phyloP scores from a whole-genome alignment of 768 basidiomycete species.

The Lactarius sp. region DNA sequence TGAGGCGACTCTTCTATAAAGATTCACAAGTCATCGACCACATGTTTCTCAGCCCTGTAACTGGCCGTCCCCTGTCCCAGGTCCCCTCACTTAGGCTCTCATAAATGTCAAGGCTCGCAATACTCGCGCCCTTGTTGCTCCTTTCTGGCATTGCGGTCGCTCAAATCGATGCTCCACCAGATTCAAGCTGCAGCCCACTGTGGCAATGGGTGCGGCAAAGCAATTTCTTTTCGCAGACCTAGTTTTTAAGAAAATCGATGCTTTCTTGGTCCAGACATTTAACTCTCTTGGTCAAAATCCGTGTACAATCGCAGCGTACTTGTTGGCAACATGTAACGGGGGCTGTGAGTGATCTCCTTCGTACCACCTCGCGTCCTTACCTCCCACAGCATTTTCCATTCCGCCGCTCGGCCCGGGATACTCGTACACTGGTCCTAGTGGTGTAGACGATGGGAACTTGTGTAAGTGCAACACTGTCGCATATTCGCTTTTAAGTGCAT shows the following conservation, averaged over 20 bases:
- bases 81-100: neutral
- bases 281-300: conserved; percentile 10
- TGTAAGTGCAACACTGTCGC: too few species aligned
- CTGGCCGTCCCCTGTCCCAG: neutral
- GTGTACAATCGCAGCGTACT: conserved; percentile 10
- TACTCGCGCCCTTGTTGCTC: neutral
- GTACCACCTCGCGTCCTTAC: neutral
- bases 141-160: neutral
- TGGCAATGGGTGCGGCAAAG: conserved; percentile 5
- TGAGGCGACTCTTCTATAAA: too few species aligned
- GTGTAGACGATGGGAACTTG: neutral
- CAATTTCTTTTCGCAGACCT: neutral
- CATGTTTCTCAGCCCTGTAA: neutral
- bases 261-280: neutral
- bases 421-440: neutral
- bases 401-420: neutral
- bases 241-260: neutral
- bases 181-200: neutral
- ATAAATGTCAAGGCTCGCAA: neutral
- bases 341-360: conserved; percentile 1
- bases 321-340: conserved; percentile 10
- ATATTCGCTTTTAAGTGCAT: too few species aligned
- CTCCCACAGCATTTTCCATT: conserved; percentile 7
- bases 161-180: conserved; percentile 5
- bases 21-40: too few species aligned